phyloP scores from a whole-genome alignment of 192 early-diverging fungal species.

The Coemansia aciculifera region DNA sequence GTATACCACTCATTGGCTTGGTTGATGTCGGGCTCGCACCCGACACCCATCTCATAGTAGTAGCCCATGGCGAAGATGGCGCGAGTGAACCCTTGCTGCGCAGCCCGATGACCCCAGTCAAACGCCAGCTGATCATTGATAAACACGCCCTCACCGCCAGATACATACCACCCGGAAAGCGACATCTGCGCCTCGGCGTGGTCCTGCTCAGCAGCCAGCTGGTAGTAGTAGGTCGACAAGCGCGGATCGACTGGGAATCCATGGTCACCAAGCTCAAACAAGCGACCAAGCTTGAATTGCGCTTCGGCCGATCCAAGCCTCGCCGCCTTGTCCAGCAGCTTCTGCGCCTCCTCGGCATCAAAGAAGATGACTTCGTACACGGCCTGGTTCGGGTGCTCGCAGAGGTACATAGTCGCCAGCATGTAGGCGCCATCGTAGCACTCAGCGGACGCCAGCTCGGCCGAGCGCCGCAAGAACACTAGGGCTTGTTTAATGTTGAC shows the following conservation, averaged over 20 bases:
- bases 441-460: slow-evolving; percentile 65
- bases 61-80: slow-evolving; percentile 93
- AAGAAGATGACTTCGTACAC: slow-evolving; percentile 67
- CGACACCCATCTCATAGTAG: slow-evolving; percentile 81
- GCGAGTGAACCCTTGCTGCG: slow-evolving; percentile 70
- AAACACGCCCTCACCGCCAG: slow-evolving; percentile 68
- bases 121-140: slow-evolving; percentile 74
- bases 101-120: slow-evolving; percentile 80
- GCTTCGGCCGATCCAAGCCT: slow-evolving; percentile 70
- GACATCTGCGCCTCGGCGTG: slow-evolving; percentile 84
- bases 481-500: slow-evolving; percentile 76
- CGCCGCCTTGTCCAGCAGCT: slow-evolving; percentile 74
- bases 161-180: slow-evolving; percentile 82
- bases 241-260: slow-evolving; percentile 66
- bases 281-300: slow-evolving; percentile 75
- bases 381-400: slow-evolving; percentile 60
- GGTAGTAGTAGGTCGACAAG: slow-evolving; percentile 75
- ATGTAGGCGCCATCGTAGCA: slow-evolving; percentile 77
- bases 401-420: slow-evolving; percentile 78
- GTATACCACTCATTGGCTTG: slow-evolving; percentile 67
- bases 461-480: slow-evolving; percentile 78
- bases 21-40: slow-evolving; percentile 54
- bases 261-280: slow-evolving; percentile 77
- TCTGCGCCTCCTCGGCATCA: slow-evolving; percentile 74
- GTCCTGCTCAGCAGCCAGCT: slow-evolving; percentile 75